Conservation (phyloP, 257 asterid species). For the Nyctanthes arbortristis region DNA sequence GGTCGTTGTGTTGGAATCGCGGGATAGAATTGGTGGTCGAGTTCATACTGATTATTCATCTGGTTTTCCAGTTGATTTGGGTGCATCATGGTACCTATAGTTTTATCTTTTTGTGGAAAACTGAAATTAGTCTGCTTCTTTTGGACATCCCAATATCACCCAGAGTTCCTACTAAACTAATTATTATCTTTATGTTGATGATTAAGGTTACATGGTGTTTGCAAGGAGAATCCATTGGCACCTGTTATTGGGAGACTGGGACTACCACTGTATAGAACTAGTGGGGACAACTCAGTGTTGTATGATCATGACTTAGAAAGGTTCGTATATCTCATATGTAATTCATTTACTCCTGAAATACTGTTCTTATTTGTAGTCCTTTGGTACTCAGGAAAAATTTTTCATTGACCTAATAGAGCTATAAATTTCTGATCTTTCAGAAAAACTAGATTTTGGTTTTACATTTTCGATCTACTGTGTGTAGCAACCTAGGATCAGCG, state of each 20-base stretch:
- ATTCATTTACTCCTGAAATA: background rate
- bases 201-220: slow-evolving; percentile 93
- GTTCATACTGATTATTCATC: slow-evolving; percentile 51
- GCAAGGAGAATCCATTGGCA: slow-evolving; percentile 95
- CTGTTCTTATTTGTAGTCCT: background rate
- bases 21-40: slow-evolving; percentile 59
- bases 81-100: slow-evolving; percentile 47
- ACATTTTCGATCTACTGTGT: slow-evolving; percentile 7
- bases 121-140: background rate
- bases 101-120: background rate
- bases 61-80: slow-evolving; percentile 56
- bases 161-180: slow-evolving; percentile 12
- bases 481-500: background rate
- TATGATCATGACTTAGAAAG: slow-evolving; percentile 98
- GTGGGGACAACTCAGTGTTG: slow-evolving; percentile 95
- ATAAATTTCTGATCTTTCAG: slow-evolving; percentile 21
- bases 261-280: slow-evolving; percentile 92
- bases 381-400: background rate
- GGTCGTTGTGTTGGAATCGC: slow-evolving; percentile 54
- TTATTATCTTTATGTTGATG: slow-evolving; percentile 15
- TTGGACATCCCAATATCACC: background rate
- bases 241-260: slow-evolving; percentile 89
- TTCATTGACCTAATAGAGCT: background rate
- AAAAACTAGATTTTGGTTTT: background rate
- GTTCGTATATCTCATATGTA: slow-evolving; percentile 41